phyloP scores from a whole-genome alignment of 2,329 filamentous ascomycete species.

The Paraconiothyrium sp. region DNA sequence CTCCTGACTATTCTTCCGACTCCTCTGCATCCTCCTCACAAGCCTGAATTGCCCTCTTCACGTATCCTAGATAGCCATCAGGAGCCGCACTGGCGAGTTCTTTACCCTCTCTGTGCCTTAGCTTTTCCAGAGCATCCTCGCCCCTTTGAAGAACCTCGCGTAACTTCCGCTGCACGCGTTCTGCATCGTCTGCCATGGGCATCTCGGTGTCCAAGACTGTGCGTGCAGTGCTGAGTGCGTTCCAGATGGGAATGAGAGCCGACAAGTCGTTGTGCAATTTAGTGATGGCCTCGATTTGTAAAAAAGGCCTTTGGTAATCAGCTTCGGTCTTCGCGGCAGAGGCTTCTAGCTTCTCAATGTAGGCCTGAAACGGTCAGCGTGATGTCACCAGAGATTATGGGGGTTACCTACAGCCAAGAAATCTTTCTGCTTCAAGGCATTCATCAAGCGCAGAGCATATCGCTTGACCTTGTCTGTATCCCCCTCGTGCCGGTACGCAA shows the following conservation, averaged over 20 bases:
- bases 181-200: constrained; percentile 37
- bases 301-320: constrained; percentile 19
- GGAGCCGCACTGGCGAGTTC: background rate
- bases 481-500: constrained; percentile 49
- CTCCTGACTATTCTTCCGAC: background rate
- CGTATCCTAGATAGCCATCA: constrained; percentile 24
- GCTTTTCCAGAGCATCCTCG: background rate
- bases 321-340: constrained; percentile 16
- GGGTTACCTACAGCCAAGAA: constrained; percentile 28
- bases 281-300: constrained; percentile 14
- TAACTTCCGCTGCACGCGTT: constrained; percentile 23
- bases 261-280: constrained; percentile 32
- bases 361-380: constrained; percentile 18
- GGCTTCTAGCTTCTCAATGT: constrained; percentile 19
- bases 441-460: constrained; percentile 52
- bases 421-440: constrained; percentile 38
- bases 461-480: constrained; percentile 52
- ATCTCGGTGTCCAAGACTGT: constrained; percentile 51
- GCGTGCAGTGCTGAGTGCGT: constrained; percentile 55
- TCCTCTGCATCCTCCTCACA: constrained; percentile 8
- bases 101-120: background rate
- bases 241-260: constrained; percentile 51
- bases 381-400: background rate
- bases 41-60: background rate
- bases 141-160: constrained; percentile 8